phyloP scores from a whole-genome alignment of 306 rosid species.

The Arachis hypogaea region DNA sequence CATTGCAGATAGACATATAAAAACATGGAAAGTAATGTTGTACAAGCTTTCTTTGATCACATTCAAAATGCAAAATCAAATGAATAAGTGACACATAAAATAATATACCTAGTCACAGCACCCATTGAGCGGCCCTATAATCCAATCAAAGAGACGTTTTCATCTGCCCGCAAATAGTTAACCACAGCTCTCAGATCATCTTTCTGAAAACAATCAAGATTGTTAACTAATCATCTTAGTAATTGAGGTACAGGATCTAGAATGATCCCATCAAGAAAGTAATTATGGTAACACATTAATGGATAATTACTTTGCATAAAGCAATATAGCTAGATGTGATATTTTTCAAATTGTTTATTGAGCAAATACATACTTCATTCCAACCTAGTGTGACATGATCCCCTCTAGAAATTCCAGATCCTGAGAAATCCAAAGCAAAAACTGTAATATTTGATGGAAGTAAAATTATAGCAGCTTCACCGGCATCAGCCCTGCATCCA shows the following conservation, averaged over 20 bases:
- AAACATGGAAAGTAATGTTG: not conserved
- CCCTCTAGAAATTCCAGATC: slow-evolving; percentile 97
- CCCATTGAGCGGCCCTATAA: slow-evolving; percentile 99
- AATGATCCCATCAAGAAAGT: not conserved
- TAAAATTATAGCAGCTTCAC: slow-evolving; percentile 93
- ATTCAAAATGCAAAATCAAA: slow-evolving; percentile 29
- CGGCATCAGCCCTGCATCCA: slow-evolving; percentile 96
- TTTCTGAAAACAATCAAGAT: slow-evolving; percentile 59
- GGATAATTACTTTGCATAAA: slow-evolving; percentile 1
- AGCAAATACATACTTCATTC: slow-evolving; percentile 77
- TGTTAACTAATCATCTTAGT: not conserved
- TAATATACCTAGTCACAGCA: slow-evolving; percentile 91
- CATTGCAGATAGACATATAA: not conserved
- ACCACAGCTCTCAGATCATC: slow-evolving; percentile 84
- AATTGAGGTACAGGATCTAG: not conserved
- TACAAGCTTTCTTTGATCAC: not conserved
- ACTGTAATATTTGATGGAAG: slow-evolving; percentile 96
- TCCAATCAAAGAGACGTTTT: slow-evolving; percentile 90
- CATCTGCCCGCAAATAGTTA: slow-evolving; percentile 81
- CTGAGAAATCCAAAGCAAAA: slow-evolving; percentile 91
- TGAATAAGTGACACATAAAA: slow-evolving; percentile 38
- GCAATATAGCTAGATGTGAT: not conserved
- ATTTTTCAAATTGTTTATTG: slow-evolving; percentile 30
- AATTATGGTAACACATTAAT: slow-evolving; percentile 4
- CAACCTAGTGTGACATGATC: slow-evolving; percentile 95